phyloP scores from a whole-genome alignment of 2,329 filamentous ascomycete genomes.

The Nemania diffusa region DNA sequence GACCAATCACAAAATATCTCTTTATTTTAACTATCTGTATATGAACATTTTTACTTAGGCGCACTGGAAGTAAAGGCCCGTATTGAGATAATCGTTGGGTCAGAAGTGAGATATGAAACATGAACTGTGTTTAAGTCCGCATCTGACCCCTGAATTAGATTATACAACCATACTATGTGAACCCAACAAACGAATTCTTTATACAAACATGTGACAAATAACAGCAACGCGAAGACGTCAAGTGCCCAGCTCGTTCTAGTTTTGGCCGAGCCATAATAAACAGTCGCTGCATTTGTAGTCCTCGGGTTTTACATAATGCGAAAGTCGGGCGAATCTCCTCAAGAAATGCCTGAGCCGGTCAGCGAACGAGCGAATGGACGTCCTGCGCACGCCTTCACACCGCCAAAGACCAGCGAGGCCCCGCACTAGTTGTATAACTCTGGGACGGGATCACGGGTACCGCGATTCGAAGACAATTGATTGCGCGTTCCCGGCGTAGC shows the following conservation, averaged over 20 bases:
- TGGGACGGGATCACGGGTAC: constrained; percentile 4
- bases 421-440: constrained; percentile 19
- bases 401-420: constrained; percentile 7
- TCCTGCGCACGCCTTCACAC: constrained; percentile 15
- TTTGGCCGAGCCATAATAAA: not conserved
- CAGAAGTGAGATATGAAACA: constrained; percentile 18
- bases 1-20: not conserved
- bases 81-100: not conserved
- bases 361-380: constrained; percentile 6
- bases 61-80: not conserved
- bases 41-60: not conserved
- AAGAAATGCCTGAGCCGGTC: not conserved
- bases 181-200: not conserved
- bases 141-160: not conserved
- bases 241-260: not conserved
- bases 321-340: not conserved
- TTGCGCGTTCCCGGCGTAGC: constrained; percentile 33
- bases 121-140: not conserved
- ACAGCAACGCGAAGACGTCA: not conserved
- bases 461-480: constrained; percentile 18
- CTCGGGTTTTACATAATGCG: not conserved
- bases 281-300: not conserved
- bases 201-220: constrained; percentile 7
- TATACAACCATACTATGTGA: constrained; percentile 9
- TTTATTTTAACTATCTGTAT: not conserved